These are phyloP conservation scores for Nitzschia sp. DNA, from an alignment of 108 stramenopile genomes.

Conservation along the genomic window DNA sequence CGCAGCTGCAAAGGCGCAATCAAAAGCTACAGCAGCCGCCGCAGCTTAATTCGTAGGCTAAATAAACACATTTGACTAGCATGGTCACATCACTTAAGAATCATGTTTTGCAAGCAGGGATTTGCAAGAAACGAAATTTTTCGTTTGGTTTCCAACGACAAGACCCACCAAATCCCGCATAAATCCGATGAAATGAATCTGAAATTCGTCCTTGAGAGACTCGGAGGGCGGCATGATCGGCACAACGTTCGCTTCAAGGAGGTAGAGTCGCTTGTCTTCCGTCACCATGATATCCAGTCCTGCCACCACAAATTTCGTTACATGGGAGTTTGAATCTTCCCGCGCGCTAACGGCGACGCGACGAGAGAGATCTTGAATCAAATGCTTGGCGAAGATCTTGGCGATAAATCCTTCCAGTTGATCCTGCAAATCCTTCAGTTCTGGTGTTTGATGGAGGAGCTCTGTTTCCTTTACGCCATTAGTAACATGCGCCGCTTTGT, in stretches of 20 bases:
- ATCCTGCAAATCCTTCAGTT: constrained; percentile 32
- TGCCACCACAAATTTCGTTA: constrained; percentile 45
- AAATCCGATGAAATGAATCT: constrained; percentile 49
- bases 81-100: not conserved
- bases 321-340: constrained; percentile 3
- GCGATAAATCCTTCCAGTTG: constrained; percentile 46
- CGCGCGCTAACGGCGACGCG: constrained; percentile 24
- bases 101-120: constrained; percentile 21
- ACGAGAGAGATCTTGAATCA: constrained; percentile 46
- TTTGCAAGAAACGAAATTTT: constrained; percentile 29
- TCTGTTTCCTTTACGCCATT: constrained; percentile 30
- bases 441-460: constrained; percentile 38
- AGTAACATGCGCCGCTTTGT: constrained; percentile 46
- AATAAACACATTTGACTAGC: not conserved
- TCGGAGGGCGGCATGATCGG: constrained; percentile 43
- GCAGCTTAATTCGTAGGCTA: not conserved
- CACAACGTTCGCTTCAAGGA: constrained; percentile 56
- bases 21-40: not conserved
- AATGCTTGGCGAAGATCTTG: constrained; percentile 39
- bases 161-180: constrained; percentile 42
- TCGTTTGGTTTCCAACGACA: constrained; percentile 18
- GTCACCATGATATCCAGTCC: constrained; percentile 62
- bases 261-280: constrained; percentile 36
- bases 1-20: not conserved
- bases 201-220: constrained; percentile 21